phyloP scores from a whole-genome alignment of 1,139 yeast species.

The Saccharomyces hybrid region DNA sequence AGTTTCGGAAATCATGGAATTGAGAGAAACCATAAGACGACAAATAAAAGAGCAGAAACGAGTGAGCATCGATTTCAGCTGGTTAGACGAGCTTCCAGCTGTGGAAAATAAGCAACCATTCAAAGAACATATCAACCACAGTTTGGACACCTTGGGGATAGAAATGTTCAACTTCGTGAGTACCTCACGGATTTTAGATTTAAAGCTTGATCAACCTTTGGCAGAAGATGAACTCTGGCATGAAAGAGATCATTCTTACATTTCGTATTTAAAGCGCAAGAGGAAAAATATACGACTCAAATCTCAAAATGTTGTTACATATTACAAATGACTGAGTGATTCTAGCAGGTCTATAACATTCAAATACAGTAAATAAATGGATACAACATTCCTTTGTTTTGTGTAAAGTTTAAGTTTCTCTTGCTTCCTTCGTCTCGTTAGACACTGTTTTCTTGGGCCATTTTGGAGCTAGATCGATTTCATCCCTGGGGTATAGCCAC shows the following conservation, averaged over 20 bases:
- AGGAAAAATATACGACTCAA: background rate
- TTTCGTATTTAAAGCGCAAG: background rate
- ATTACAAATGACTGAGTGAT: background rate
- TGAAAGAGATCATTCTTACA: background rate
- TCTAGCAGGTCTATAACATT: background rate
- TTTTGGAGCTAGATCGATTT: constrained; percentile 65
- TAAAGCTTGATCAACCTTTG: background rate
- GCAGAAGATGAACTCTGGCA: background rate
- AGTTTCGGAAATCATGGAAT: constrained; percentile 13
- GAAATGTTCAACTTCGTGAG: background rate
- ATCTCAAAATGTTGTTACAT: background rate
- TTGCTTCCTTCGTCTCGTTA: background rate
- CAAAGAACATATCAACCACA: background rate
- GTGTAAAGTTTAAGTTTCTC: background rate
- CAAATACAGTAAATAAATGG: background rate
- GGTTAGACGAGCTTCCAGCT: background rate
- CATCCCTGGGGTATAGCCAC: constrained; percentile 56
- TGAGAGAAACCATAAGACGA: constrained; percentile 2
- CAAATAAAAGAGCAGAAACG: background rate
- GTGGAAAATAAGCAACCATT: background rate
- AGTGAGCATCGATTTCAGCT: background rate
- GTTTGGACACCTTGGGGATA: background rate
- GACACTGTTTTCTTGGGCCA: constrained; percentile 48
- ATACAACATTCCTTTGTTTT: background rate
- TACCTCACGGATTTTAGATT: background rate